Evolutionary conservation across 2,329 filamentous ascomycete genomes (phyloP), one percentile per base, ranked within the genome.

Genomic region (Achaetomium macrosporum): DNA sequence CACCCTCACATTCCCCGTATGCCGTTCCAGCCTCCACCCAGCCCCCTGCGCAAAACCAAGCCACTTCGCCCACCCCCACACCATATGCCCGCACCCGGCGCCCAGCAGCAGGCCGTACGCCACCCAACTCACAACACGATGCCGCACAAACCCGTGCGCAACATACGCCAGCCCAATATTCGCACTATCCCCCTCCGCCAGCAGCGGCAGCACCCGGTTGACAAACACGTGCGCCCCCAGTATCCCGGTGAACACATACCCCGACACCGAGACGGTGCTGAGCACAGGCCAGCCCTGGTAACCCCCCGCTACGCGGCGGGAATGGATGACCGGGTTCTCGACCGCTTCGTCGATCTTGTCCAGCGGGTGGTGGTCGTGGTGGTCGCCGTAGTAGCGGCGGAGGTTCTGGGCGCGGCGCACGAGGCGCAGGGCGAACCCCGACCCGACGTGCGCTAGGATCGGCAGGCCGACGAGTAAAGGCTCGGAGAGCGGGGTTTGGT

Each of bases 21-120:
- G 56, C 31, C 59, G 48, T 73, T 65, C 75, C 66, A 62, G 69
- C 66, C 61, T 73, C 72, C 68, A 81, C 62, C 68, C 78, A 57
- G 73, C 74, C 1, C 76, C 74, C 17, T 85, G 84, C 47, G 83
- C 76, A 43, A 79, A 73, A 0, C 83, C 83, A 55, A 91, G 72
- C 87, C 89, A 96, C 68, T 82, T 86, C n/a, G 89, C 88, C 71
- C 83, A 82, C 2, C 91, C 91, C 82, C 90, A 95, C 8, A 88
- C 81, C 67, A 91, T 83, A 71, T 96, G 91, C 55, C 84, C 88
- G 20, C 81, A 83, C 0, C 83, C 87, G 0, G 85, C 70, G 15
- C 73, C 73, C 7, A 96, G 73, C 45, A 96, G 74, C 1, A 83
- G 77, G 1, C 74, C 64, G 67, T 95, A 96, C 1, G 86, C 84